phyloP scores from a whole-genome alignment of 805 yeast species.

The Metschnikowia hibisci region DNA sequence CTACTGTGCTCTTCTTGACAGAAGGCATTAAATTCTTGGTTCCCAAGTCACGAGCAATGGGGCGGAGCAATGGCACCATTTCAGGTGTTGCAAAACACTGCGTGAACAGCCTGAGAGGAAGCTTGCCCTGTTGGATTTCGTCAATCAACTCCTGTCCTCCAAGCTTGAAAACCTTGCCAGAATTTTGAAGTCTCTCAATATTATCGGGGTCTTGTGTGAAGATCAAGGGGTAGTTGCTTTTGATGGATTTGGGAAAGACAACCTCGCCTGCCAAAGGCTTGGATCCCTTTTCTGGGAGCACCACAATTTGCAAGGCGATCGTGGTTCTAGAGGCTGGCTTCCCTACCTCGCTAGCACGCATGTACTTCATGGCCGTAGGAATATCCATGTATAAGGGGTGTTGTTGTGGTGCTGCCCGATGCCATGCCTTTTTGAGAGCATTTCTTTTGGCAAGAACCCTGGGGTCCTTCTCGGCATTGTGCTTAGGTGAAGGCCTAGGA shows the following conservation, averaged over 20 bases:
- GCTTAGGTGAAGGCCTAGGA: conserved; percentile 18
- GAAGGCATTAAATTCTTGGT: conserved; percentile 88
- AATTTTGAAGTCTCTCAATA: conserved; percentile 48
- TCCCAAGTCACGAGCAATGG: conserved; percentile 78
- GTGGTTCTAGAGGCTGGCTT: conserved; percentile 68
- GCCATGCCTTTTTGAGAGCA: conserved; percentile 11
- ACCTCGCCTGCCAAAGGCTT: conserved; percentile 71
- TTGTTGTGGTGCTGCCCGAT: conserved; percentile 33
- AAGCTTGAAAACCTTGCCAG: conserved; percentile 53
- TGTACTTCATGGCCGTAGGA: conserved; percentile 66
- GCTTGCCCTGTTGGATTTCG: conserved; percentile 47
- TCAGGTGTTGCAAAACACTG: conserved; percentile 86
- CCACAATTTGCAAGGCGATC: conserved; percentile 55
- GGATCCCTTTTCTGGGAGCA: conserved; percentile 72
- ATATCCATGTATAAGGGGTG: conserved; percentile 70
- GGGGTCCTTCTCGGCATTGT: conserved; percentile 15
- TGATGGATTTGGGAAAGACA: conserved; percentile 67
- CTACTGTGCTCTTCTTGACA: conserved; percentile 80
- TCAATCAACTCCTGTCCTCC: conserved; percentile 75
- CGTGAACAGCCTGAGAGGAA: conserved; percentile 54
- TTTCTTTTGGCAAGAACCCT: conserved; percentile 14
- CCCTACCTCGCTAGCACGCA: conserved; percentile 91
- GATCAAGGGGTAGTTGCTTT: conserved; percentile 60
- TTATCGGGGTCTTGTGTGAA: conserved; percentile 58
- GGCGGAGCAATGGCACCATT: conserved; percentile 55